Percentiles rank a stretch among this genome's conserved stretches.
Evolutionary conservation across 192 early-diverging fungal genomes (phyloP).

Genomic region (Backusella sp.): DNA sequence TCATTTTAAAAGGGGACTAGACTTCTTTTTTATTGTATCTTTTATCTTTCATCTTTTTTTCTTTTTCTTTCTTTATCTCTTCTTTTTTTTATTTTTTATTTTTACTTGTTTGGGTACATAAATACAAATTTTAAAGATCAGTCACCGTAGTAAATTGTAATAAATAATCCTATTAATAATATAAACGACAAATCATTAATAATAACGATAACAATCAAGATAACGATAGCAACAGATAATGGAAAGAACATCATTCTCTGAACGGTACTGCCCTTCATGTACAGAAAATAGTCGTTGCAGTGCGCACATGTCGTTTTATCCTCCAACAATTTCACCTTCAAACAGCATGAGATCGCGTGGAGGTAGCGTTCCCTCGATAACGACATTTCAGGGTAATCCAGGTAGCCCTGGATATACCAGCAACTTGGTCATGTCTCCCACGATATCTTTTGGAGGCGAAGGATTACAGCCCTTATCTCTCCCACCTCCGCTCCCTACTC

Average conservation of each 20-base stretch:
- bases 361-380: neutral
- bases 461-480: neutral
- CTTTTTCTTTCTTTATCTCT: neutral
- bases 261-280: neutral
- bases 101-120: neutral
- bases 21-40: neutral
- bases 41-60: neutral
- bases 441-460: neutral
- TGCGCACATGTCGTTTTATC: neutral
- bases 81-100: neutral
- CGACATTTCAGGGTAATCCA: neutral
- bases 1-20: neutral
- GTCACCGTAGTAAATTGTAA: neutral
- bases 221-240: neutral
- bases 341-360: neutral
- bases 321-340: neutral
- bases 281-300: neutral
- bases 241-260: slow-evolving; percentile 2
- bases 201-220: neutral
- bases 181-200: neutral
- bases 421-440: neutral
- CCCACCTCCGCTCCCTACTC: neutral
- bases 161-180: neutral
- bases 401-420: neutral
- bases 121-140: neutral